These are phyloP conservation scores for Sclerotinia sclerotiorum DNA, from an alignment of 2,329 filamentous ascomycete genomes.

Conservation along the genomic window DNA sequence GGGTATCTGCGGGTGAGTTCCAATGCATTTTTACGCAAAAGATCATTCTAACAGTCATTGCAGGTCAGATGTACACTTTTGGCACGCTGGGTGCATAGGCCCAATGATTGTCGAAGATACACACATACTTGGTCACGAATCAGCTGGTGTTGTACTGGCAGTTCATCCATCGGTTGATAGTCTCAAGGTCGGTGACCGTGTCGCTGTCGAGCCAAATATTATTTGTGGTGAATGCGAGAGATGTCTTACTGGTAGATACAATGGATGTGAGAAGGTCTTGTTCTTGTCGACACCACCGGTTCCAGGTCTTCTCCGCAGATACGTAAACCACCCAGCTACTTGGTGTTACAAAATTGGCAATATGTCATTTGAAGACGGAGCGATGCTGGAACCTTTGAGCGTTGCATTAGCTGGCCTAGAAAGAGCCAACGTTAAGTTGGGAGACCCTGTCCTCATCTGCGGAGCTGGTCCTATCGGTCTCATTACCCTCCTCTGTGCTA, in stretches of 20 bases:
- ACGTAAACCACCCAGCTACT: conserved; percentile 89
- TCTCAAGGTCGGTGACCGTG: conserved; percentile 82
- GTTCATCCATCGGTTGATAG: conserved; percentile 75
- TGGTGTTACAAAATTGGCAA: conserved; percentile 97
- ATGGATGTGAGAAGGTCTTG: conserved; percentile 81
- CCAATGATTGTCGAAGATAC: conserved; percentile 89
- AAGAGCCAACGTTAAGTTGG: conserved; percentile 74
- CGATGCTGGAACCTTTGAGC: conserved; percentile 84
- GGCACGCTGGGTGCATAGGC: conserved; percentile 92
- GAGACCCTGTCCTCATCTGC: conserved; percentile 85
- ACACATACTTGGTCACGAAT: conserved; percentile 94
- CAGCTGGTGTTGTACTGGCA: conserved; percentile 78
- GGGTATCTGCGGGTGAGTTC: conserved; percentile 83
- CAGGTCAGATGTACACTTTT: conserved; percentile 95
- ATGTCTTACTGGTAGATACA: conserved; percentile 90
- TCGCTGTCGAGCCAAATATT: conserved; percentile 91
- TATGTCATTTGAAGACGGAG: conserved; percentile 89
- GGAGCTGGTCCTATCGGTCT: conserved; percentile 93
- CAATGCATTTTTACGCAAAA: not conserved
- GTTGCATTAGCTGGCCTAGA: conserved; percentile 89
- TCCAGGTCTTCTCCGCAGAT: conserved; percentile 80
- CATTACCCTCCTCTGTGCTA: conserved; percentile 79
- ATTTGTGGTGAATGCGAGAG: conserved; percentile 90
- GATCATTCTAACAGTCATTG: conserved; percentile 20
- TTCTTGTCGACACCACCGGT: conserved; percentile 93